Evolutionary conservation across 148 eudicot species (phyloP).

Genomic region (Cornus suecica): DNA sequence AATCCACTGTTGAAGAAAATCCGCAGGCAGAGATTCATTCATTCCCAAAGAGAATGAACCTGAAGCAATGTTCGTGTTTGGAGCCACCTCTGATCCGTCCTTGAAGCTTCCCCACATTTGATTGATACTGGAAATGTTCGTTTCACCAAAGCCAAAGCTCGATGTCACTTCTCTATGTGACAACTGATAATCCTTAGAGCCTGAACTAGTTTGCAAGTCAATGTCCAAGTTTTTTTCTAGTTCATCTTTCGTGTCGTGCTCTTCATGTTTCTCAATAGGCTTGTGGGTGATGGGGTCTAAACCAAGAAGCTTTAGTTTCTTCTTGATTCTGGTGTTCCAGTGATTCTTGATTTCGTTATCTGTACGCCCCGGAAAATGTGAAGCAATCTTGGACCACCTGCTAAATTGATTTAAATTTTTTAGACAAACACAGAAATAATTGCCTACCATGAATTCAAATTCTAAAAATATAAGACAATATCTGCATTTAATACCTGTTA

Average conservation of each 20-base stretch:
- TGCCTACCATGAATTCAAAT: not conserved
- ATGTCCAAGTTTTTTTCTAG: too few species aligned
- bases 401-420: not conserved
- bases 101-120: conserved; percentile 8
- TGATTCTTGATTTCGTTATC: conserved; percentile 54
- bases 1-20: conserved; percentile 12
- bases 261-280: conserved; percentile 20
- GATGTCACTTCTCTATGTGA: conserved; percentile 6
- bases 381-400: conserved; percentile 57
- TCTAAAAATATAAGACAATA: not conserved
- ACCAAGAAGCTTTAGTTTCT: conserved; percentile 35
- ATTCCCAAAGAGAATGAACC: conserved; percentile 4
- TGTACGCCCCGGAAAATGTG: conserved; percentile 49
- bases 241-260: not conserved
- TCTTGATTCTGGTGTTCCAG: conserved; percentile 50
- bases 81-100: not conserved
- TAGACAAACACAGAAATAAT: not conserved
- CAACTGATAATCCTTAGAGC: not conserved
- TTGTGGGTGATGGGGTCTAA: conserved; percentile 37
- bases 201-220: not conserved
- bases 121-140: not conserved
- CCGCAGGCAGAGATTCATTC: not conserved
- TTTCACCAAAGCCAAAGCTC: not conserved
- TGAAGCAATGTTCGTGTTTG: not conserved
- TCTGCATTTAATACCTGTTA: conserved; percentile 28